A percentile compares a stretch with the other conserved stretches of the same genome.
Evolutionary conservation across 306 rosid genomes (phyloP).

Genomic region (Rubus idaeus): DNA sequence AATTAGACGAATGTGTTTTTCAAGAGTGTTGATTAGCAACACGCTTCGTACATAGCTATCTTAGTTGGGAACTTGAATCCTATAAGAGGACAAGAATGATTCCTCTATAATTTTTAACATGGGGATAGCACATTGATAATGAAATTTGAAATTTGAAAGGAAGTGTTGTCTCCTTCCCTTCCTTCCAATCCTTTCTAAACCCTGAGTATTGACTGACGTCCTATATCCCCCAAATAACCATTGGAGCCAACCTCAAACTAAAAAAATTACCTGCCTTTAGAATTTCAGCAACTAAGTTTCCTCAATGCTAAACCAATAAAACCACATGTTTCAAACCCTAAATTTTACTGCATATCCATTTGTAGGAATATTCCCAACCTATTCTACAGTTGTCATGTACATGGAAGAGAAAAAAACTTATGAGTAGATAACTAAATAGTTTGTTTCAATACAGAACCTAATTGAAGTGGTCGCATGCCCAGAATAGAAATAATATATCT

Average conservation of each 20-base stretch:
- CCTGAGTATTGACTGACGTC: not conserved
- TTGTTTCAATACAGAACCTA: not conserved
- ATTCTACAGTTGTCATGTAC: not conserved
- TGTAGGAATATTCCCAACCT: not conserved
- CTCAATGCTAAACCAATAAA: not conserved
- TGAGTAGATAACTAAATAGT: not conserved
- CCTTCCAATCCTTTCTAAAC: not conserved
- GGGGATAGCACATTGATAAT: not conserved
- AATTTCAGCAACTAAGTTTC: not conserved
- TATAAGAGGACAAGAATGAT: not conserved
- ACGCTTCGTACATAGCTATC: not conserved
- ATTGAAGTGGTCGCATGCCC: not conserved
- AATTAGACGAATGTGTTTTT: not conserved
- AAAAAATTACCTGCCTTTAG: no score
- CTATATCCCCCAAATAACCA: not conserved
- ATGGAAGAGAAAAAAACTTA: not conserved
- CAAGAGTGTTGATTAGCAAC: not conserved
- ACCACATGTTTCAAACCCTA: not conserved
- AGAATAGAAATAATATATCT: not conserved
- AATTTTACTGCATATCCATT: not conserved
- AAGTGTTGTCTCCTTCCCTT: not conserved
- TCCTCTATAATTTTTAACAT: not conserved
- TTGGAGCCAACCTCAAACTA: not conserved
- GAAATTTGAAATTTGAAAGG: not conserved
- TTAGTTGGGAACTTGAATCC: not conserved